These are phyloP conservation scores for Camellia sinensis DNA, from an alignment of 148 eudicot species.

Conservation along the genomic window DNA sequence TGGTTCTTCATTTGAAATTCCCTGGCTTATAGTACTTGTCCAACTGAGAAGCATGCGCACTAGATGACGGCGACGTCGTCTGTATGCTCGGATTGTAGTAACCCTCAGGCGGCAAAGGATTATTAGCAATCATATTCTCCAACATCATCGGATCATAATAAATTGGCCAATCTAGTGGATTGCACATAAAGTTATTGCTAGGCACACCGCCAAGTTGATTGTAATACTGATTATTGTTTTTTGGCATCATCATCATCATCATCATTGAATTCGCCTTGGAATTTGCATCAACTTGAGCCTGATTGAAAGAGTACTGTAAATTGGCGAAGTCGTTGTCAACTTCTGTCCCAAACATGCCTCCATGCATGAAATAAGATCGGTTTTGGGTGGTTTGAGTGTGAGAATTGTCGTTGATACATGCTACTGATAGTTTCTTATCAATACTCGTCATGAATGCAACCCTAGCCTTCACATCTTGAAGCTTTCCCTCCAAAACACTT, in stretches of 20 bases:
- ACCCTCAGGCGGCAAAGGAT: neutral
- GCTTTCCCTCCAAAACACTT: neutral
- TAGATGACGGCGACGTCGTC: no score
- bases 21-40: no score
- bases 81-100: neutral
- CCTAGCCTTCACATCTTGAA: neutral
- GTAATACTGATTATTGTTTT: neutral
- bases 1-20: no score
- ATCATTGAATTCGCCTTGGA: neutral
- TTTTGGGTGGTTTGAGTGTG: neutral
- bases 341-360: neutral
- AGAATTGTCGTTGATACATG: neutral
- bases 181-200: neutral
- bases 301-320: neutral
- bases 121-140: neutral
- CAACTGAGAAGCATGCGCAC: no score
- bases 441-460: neutral
- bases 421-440: neutral
- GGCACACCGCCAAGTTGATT: neutral
- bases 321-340: no score
- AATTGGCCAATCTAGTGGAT: neutral
- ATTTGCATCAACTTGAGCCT: neutral
- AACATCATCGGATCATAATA: neutral
- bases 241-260: neutral
- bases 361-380: neutral